Conservation (phyloP, 345 rosid genomes). For the Sonneratia alba region DNA sequence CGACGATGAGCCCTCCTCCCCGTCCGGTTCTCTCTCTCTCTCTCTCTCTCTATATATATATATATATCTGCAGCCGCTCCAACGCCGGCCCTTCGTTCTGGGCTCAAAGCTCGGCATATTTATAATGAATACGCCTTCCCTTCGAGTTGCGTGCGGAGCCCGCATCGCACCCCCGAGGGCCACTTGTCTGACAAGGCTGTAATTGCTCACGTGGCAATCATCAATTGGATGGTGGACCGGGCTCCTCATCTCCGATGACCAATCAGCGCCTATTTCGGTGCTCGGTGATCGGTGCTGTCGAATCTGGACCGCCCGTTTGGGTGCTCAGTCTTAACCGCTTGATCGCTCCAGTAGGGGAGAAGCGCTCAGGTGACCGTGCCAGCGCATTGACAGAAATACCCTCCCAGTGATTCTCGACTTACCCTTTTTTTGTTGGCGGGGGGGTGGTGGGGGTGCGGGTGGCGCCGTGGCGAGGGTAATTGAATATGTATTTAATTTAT, state of each 20-base stretch:
- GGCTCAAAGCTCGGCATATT: too few species aligned
- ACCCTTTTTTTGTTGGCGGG: too few species aligned
- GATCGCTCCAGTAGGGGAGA: not conserved
- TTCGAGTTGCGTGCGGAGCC: not conserved
- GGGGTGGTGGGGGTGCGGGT: too few species aligned
- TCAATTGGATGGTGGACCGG: not conserved
- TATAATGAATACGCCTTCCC: too few species aligned
- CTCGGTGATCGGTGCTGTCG: not conserved
- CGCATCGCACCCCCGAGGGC: not conserved
- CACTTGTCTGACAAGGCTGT: not conserved
- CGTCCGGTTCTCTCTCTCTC: not conserved
- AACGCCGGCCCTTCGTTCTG: too few species aligned
- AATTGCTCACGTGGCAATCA: not conserved
- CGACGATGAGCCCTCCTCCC: not conserved
- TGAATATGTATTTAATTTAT: too few species aligned
- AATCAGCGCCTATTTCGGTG: not conserved
- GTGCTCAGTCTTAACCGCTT: too few species aligned
- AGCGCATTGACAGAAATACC: too few species aligned
- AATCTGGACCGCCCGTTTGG: not conserved
- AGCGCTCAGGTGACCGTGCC: not conserved
- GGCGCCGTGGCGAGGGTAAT: too few species aligned
- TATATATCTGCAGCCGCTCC: too few species aligned
- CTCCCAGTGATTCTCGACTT: too few species aligned
- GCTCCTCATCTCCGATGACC: slow-evolving; percentile 4
- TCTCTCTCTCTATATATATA: not conserved